These are phyloP conservation scores for Musa beccarii DNA, from an alignment of 176 grass and related monocot genomes.

Conservation along the genomic window DNA sequence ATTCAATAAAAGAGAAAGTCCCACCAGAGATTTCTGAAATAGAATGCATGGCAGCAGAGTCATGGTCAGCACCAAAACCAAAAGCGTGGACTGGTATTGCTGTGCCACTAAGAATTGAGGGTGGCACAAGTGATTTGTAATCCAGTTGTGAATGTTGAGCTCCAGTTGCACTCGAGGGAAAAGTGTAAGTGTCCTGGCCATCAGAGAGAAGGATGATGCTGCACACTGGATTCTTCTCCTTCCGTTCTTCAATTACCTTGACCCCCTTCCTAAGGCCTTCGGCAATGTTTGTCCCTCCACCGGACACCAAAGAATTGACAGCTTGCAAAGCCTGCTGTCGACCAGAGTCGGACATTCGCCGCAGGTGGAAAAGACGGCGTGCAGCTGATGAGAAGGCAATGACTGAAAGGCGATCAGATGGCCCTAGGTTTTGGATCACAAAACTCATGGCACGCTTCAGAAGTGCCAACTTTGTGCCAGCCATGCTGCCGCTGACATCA, in stretches of 20 bases:
- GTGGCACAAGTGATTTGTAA: conserved; percentile 46
- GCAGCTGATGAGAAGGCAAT: conserved; percentile 48
- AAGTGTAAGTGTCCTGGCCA: conserved; percentile 35
- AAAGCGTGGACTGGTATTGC: conserved; percentile 50
- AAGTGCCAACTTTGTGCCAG: conserved; percentile 63
- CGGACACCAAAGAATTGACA: conserved; percentile 40
- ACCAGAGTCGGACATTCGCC: conserved; percentile 49
- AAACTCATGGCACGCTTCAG: conserved; percentile 80
- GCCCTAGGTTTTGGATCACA: conserved; percentile 73
- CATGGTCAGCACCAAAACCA: conserved; percentile 64
- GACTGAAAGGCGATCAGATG: conserved; percentile 57
- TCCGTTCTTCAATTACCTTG: conserved; percentile 57
- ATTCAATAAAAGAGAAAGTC: conserved; percentile 70
- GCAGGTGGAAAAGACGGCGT: conserved; percentile 54
- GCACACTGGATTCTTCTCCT: conserved; percentile 43
- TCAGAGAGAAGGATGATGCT: conserved; percentile 78
- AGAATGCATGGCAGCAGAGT: conserved; percentile 40
- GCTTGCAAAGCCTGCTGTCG: conserved; percentile 45
- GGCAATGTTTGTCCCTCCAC: conserved; percentile 55
- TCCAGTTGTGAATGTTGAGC: conserved; percentile 1
- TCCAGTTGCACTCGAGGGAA: background rate
- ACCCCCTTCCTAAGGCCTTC: conserved; percentile 56
- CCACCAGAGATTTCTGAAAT: conserved; percentile 42
- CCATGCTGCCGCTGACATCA: conserved; percentile 95
- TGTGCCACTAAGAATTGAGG: conserved; percentile 32